phyloP scores from a whole-genome alignment of 108 stramenopile species.

The Aurantiochytrium sp. region DNA sequence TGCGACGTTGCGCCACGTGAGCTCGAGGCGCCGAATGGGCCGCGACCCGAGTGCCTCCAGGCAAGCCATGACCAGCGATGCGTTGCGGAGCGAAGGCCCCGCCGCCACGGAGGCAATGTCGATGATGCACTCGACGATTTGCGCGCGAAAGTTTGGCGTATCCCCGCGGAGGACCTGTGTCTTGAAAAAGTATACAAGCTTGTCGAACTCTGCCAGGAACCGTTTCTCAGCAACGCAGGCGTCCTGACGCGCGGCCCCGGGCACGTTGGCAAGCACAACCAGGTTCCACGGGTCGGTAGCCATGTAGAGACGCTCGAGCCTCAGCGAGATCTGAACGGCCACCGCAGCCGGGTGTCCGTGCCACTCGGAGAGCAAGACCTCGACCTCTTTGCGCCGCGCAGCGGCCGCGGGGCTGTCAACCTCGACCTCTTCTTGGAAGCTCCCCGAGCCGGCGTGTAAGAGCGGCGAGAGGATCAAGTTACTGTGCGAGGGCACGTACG shows the following conservation, averaged over 20 bases:
- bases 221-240: neutral
- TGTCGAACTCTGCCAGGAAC: neutral
- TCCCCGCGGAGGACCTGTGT: neutral
- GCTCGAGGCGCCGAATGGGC: neutral
- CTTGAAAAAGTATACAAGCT: slow-evolving; percentile 28
- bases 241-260: too few relatives aligned
- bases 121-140: slow-evolving; percentile 23
- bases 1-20: slow-evolving; percentile 14
- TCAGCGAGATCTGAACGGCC: neutral
- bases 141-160: neutral
- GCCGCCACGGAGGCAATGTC: neutral
- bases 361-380: neutral
- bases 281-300: neutral
- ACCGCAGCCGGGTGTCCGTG: neutral
- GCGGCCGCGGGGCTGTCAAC: neutral
- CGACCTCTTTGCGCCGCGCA: neutral
- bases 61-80: neutral
- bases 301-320: slow-evolving; percentile 12
- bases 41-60: neutral
- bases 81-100: neutral
- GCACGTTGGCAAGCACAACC: neutral
- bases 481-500: slow-evolving; percentile 25
- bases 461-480: neutral
- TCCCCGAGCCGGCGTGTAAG: neutral
- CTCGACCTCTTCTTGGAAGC: neutral